phyloP scores from a whole-genome alignment of 1,139 yeast species.

The Protomyces arabidopsidicola region DNA sequence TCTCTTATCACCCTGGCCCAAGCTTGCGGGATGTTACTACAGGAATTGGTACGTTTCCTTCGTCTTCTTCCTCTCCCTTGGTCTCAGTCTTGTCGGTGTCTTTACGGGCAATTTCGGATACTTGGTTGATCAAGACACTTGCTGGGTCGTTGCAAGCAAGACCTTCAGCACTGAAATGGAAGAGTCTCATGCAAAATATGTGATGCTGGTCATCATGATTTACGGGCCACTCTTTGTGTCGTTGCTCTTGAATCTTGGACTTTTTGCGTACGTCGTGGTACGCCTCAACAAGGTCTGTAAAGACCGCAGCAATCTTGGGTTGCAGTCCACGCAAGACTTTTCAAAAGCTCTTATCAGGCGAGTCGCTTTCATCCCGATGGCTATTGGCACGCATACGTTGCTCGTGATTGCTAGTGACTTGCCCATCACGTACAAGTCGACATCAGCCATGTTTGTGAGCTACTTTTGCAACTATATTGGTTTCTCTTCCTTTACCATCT shows the following conservation, averaged over 20 bases:
- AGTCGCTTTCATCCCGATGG: conserved; percentile 2
- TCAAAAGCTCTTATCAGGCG: conserved; percentile 7
- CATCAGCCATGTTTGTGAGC: conserved; percentile 4
- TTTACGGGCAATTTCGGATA: neutral
- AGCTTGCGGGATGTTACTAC: neutral
- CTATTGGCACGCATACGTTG: conserved; percentile 1
- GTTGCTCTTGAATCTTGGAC: neutral
- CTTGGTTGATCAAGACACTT: conserved; percentile 7
- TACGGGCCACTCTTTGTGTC: conserved; percentile 4
- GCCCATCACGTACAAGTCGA: neutral
- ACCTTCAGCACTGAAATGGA: neutral
- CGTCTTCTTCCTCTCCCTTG: neutral
- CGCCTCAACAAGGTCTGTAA: neutral
- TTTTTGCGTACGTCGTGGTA: neutral
- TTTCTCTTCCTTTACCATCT: neutral
- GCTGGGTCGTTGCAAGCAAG: conserved; percentile 1
- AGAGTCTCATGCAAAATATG: neutral
- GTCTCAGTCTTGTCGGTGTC: conserved; percentile 4
- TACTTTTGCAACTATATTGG: conserved; percentile 9
- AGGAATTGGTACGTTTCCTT: neutral
- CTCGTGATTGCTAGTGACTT: conserved; percentile 12
- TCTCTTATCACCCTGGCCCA: neutral
- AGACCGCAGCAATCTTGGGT: neutral
- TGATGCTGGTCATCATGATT: neutral
- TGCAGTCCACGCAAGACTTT: neutral